A percentile compares a stretch with the other conserved stretches of the same genome.
Conservation (phyloP, 2,329 filamentous ascomycete genomes). For the Aulographum hederae region DNA sequence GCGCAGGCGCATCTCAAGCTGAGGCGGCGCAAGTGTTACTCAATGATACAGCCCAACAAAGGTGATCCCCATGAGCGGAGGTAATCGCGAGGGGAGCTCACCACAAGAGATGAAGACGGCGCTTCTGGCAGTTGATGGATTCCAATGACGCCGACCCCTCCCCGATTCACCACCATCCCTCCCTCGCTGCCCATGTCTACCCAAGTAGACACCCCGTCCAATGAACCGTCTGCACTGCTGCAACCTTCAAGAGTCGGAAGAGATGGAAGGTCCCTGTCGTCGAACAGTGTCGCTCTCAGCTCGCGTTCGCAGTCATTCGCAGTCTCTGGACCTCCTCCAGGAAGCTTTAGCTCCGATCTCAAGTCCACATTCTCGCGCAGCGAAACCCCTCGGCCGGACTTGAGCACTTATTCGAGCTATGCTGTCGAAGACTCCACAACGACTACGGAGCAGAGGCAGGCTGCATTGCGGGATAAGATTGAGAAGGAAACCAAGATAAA, state of each 20-base stretch:
- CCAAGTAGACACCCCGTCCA: conserved; percentile 13
- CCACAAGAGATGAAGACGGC: too few species aligned
- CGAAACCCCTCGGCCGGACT: conserved; percentile 38
- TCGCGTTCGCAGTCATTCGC: conserved; percentile 45
- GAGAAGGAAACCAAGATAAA: conserved; percentile 97
- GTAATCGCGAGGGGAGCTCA: too few species aligned
- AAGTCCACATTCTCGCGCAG: conserved; percentile 52
- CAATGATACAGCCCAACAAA: too few species aligned
- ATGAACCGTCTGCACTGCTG: conserved; percentile 17
- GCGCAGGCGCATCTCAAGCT: too few species aligned
- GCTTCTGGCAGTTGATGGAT: too few species aligned
- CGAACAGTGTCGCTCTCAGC: conserved; percentile 38
- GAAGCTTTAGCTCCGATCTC: conserved; percentile 80
- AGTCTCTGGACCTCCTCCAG: conserved; percentile 36
- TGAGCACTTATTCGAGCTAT: conserved; percentile 29
- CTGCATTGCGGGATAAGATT: conserved; percentile 62
- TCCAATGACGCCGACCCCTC: too few species aligned
- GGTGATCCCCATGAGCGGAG: too few species aligned
- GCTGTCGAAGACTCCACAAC: conserved; percentile 42
- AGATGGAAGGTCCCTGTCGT: conserved; percentile 38
- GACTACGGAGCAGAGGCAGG: conserved; percentile 54
- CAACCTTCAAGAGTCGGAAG: conserved; percentile 24
- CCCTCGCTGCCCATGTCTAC: too few species aligned
- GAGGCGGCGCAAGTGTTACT: too few species aligned
- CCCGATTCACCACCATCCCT: too few species aligned